phyloP scores from a whole-genome alignment of 1,139 yeast species.

The Candida gigantensis region DNA sequence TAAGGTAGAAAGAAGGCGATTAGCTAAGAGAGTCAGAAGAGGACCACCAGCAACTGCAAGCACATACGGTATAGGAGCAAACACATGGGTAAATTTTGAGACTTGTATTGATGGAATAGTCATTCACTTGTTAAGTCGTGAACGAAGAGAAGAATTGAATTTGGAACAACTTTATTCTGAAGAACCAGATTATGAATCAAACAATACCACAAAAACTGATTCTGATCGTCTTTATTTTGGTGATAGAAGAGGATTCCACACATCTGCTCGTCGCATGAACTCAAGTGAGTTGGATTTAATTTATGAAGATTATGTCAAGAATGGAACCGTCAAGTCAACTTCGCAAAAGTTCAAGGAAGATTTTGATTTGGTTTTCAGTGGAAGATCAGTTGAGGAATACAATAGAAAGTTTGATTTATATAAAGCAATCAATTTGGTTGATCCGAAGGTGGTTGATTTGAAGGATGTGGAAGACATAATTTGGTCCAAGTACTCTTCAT shows the following conservation, averaged over 20 bases:
- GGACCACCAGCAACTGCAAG: conserved; percentile 58
- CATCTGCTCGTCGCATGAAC: conserved; percentile 20
- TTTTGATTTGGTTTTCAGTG: conserved; percentile 20
- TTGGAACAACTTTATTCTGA: conserved; percentile 70
- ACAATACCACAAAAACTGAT: conserved; percentile 4
- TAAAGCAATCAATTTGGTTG: conserved; percentile 35
- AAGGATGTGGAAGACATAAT: conserved; percentile 25
- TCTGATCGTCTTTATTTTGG: conserved; percentile 54
- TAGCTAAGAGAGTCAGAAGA: conserved; percentile 57
- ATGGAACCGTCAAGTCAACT: conserved; percentile 1
- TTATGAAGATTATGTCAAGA: conserved; percentile 8
- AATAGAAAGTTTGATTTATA: conserved; percentile 37
- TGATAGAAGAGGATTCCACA: conserved; percentile 36
- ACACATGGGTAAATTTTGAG: conserved; percentile 83
- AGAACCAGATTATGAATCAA: conserved; percentile 18
- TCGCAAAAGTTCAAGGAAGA: conserved; percentile 9
- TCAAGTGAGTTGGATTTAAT: conserved; percentile 6
- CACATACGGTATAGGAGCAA: conserved; percentile 56
- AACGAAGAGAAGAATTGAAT: conserved; percentile 64
- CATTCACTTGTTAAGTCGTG: conserved; percentile 71
- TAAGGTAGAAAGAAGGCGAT: conserved; percentile 61
- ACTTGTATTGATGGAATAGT: conserved; percentile 61
- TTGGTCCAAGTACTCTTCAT: conserved; percentile 30
- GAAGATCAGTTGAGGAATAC: conserved; percentile 30
- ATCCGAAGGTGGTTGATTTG: conserved; percentile 32